Evolutionary conservation across 2,329 filamentous ascomycete genomes (phyloP).

Genomic region (Neopestalotiopsis clavispora): DNA sequence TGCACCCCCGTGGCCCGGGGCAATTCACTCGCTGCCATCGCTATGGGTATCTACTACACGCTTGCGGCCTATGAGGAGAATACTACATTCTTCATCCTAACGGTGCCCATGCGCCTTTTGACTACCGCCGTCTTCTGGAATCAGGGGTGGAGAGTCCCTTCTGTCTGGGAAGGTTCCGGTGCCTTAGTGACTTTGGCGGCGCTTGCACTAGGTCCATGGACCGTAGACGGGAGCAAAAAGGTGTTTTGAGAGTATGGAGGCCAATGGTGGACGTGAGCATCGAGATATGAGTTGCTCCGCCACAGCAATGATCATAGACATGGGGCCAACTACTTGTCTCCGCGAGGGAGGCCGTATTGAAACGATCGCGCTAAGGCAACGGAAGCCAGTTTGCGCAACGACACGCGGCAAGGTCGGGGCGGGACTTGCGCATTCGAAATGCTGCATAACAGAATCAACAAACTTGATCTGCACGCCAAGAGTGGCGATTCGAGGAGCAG

Average conservation of each 20-base stretch:
- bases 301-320: too few species aligned
- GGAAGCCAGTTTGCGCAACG: neutral
- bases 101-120: conserved; percentile 36
- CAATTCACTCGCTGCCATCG: conserved; percentile 33
- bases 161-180: conserved; percentile 35
- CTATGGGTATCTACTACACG: conserved; percentile 38
- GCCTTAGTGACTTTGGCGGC: conserved; percentile 24
- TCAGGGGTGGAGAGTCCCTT: conserved; percentile 32
- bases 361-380: neutral
- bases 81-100: conserved; percentile 33
- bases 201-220: neutral
- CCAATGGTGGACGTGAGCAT: too few species aligned
- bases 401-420: neutral
- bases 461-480: too few species aligned
- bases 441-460: too few species aligned
- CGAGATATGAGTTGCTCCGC: too few species aligned
- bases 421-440: too few species aligned
- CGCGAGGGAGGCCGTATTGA: too few species aligned
- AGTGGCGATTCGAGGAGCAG: too few species aligned
- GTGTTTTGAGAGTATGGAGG: neutral
- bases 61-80: conserved; percentile 39
- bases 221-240: neutral
- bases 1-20: conserved; percentile 26
- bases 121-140: conserved; percentile 33
- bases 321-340: too few species aligned